phyloP scores from a whole-genome alignment of 2,329 filamentous ascomycete species.

The Aspergillaceae sp. region DNA sequence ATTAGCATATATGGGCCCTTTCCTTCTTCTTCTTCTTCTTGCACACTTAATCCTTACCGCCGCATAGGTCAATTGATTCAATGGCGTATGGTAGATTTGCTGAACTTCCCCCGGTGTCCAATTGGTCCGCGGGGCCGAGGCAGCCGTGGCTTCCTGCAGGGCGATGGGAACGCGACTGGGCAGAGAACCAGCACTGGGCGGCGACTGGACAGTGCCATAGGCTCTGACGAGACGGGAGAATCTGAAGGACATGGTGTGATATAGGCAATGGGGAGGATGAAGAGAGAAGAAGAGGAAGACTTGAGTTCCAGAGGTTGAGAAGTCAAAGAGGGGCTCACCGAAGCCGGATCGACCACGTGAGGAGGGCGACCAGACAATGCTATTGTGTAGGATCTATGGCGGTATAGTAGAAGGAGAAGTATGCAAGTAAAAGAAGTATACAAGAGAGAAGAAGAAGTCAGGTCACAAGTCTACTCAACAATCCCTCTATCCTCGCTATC shows the following conservation, averaged over 20 bases:
- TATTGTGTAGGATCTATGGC: no score
- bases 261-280: background rate
- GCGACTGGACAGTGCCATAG: constrained; percentile 34
- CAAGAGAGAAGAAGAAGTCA: no score
- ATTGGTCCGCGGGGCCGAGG: constrained; percentile 51
- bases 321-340: background rate
- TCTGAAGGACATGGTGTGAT: constrained; percentile 19
- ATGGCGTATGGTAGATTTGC: constrained; percentile 70
- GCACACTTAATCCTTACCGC: constrained; percentile 43
- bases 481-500: constrained; percentile 32
- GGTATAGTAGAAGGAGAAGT: no score
- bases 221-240: constrained; percentile 19
- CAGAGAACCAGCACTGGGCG: constrained; percentile 23
- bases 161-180: constrained; percentile 23
- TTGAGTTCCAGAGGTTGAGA: background rate
- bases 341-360: background rate
- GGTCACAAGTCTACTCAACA: constrained; percentile 15
- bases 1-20: background rate
- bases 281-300: background rate
- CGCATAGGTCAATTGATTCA: constrained; percentile 70
- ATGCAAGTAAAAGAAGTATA: no score
- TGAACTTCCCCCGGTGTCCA: constrained; percentile 79
- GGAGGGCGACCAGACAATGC: no score
- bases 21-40: background rate
- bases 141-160: constrained; percentile 28